Evolutionary conservation across 768 basidiomycete genomes (phyloP).

Genomic region (Coprinopsis strossmayeri): DNA sequence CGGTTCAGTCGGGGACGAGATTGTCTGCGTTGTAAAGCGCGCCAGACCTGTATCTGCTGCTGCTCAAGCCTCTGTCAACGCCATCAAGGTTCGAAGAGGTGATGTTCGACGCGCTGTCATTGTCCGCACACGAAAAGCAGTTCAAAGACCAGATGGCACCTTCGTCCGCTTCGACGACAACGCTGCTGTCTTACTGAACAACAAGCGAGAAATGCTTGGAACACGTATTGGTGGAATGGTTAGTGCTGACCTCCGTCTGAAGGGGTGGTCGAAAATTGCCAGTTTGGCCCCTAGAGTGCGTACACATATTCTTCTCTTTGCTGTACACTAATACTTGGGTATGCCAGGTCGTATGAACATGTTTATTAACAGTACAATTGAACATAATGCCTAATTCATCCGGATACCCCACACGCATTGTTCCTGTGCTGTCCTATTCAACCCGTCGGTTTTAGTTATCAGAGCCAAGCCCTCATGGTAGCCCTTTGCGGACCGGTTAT

Average conservation of each 20-base stretch:
- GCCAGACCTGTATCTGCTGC: conserved; percentile 77
- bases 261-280: conserved; percentile 93
- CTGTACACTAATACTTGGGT: background rate
- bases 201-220: conserved; percentile 93
- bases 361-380: conserved; percentile 2
- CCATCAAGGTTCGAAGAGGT: conserved; percentile 86
- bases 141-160: conserved; percentile 83
- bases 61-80: conserved; percentile 61
- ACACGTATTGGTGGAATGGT: conserved; percentile 94
- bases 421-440: too few species aligned
- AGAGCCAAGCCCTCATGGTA: too few species aligned
- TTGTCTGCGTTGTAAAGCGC: conserved; percentile 90
- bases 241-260: conserved; percentile 82
- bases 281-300: conserved; percentile 86
- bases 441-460: too few species aligned
- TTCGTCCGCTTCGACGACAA: conserved; percentile 93
- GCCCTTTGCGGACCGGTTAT: too few species aligned
- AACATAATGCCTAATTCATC: conserved; percentile 2
- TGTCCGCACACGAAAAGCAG: conserved; percentile 85
- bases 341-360: conserved; percentile 13
- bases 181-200: conserved; percentile 88
- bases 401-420: background rate
- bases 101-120: conserved; percentile 96
- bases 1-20: conserved; percentile 91
- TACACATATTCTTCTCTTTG: conserved; percentile 6